phyloP scores from a whole-genome alignment of 257 asterid species.

The Nicotiana tabacum region DNA sequence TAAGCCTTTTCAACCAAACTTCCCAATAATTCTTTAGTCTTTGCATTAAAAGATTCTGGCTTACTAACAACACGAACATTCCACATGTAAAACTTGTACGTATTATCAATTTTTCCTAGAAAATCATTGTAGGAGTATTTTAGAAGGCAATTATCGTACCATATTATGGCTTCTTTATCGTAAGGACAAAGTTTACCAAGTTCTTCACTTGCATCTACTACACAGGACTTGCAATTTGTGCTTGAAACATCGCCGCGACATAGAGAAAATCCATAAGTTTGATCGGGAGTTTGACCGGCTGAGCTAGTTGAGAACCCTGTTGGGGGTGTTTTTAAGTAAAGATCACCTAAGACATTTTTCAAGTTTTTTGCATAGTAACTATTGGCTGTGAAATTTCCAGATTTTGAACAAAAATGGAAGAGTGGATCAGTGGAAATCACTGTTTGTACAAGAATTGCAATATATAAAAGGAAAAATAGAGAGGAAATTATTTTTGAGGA shows the following conservation, averaged over 20 bases:
- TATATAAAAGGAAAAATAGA: not conserved
- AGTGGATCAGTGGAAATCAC: slow-evolving; percentile 22
- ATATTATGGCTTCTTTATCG: slow-evolving; percentile 26
- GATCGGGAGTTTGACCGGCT: slow-evolving; percentile 16
- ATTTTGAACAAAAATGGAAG: slow-evolving; percentile 27
- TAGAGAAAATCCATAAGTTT: slow-evolving; percentile 29
- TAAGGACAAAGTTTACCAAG: slow-evolving; percentile 23
- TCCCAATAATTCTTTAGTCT: slow-evolving; percentile 19
- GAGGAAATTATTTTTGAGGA: slow-evolving; percentile 7
- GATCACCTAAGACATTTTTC: slow-evolving; percentile 14
- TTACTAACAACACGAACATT: slow-evolving; percentile 19
- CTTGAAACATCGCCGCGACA: slow-evolving; percentile 35
- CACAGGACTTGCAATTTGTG: slow-evolving; percentile 25
- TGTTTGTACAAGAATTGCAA: slow-evolving; percentile 11
- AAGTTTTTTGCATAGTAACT: slow-evolving; percentile 22
- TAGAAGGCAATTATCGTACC: slow-evolving; percentile 44
- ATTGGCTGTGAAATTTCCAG: slow-evolving; percentile 25
- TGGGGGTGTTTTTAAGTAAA: slow-evolving; percentile 30
- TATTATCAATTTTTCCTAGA: slow-evolving; percentile 22
- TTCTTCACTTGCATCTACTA: slow-evolving; percentile 25
- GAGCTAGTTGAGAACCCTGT: slow-evolving; percentile 28
- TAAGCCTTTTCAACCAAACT: not conserved
- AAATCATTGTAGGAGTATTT: slow-evolving; percentile 32
- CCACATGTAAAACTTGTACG: slow-evolving; percentile 29
- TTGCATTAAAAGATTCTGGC: slow-evolving; percentile 13